phyloP scores from a whole-genome alignment of 2,329 filamentous ascomycete genomes.

The Arthrocladium fulminans region DNA sequence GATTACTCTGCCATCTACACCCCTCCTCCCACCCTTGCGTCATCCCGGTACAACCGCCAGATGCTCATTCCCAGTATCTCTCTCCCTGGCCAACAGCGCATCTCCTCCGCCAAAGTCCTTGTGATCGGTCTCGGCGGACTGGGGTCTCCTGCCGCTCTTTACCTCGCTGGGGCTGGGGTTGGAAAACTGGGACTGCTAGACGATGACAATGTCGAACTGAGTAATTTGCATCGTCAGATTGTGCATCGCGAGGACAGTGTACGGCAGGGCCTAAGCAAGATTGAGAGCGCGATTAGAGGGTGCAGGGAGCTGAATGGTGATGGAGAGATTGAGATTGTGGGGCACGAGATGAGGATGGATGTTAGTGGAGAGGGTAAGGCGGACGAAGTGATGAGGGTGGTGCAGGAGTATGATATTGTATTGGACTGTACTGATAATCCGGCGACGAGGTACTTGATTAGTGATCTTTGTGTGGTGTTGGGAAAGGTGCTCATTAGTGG shows the following conservation, averaged over 20 bases:
- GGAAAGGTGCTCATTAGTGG: conserved; percentile 76
- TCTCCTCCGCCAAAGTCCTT: conserved; percentile 42
- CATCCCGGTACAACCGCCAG: conserved; percentile 22
- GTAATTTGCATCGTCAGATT: conserved; percentile 88
- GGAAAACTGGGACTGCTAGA: conserved; percentile 78
- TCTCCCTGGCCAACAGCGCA: conserved; percentile 16
- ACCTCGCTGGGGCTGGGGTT: conserved; percentile 81
- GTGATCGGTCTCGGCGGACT: conserved; percentile 82
- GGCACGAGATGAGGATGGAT: conserved; percentile 12
- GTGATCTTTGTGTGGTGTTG: conserved; percentile 75
- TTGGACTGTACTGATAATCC: conserved; percentile 76
- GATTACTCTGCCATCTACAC: conserved; percentile 6
- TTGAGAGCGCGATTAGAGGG: conserved; percentile 13
- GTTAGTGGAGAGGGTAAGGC: not conserved
- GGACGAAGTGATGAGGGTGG: conserved; percentile 1
- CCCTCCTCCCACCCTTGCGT: conserved; percentile 18
- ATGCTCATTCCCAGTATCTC: conserved; percentile 20
- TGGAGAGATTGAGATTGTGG: conserved; percentile 12
- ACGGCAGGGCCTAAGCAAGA: conserved; percentile 41
- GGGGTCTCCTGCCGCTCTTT: conserved; percentile 86
- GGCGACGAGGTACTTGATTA: conserved; percentile 82
- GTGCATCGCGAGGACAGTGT: conserved; percentile 52
- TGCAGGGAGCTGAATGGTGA: conserved; percentile 19
- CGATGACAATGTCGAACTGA: conserved; percentile 76
- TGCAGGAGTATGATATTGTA: conserved; percentile 8